These are phyloP conservation scores for Verruconis gallopava DNA, from an alignment of 2,329 filamentous ascomycete species.

Conservation along the genomic window DNA sequence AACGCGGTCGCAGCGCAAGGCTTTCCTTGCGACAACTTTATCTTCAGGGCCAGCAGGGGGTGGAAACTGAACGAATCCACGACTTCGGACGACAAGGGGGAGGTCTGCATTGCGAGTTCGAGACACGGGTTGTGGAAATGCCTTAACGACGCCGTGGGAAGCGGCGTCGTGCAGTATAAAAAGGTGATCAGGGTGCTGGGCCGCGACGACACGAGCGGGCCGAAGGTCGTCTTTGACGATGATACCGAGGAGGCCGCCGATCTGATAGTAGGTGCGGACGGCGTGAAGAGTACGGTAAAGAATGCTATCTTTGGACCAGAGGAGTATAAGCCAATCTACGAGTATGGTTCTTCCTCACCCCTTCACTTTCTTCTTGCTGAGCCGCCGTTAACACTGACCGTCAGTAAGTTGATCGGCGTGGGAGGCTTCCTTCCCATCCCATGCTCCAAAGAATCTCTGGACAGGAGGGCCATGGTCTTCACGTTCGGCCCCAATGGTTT, in stretches of 20 bases:
- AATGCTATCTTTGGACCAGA: conserved; percentile 15
- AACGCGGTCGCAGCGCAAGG: conserved; percentile 15
- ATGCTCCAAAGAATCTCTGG: conserved; percentile 19
- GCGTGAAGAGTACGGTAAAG: conserved; percentile 17
- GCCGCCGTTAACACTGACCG: neutral
- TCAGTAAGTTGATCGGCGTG: conserved; percentile 24
- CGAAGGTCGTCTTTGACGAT: conserved; percentile 13
- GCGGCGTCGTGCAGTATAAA: conserved; percentile 2
- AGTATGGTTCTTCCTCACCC: conserved; percentile 12
- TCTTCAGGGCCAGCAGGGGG: conserved; percentile 11
- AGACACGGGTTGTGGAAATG: conserved; percentile 18
- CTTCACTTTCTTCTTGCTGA: neutral
- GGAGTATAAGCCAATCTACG: conserved; percentile 13
- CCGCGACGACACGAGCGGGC: conserved; percentile 3
- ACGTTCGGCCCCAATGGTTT: conserved; percentile 37
- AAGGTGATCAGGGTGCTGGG: conserved; percentile 10
- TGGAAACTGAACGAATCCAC: conserved; percentile 5
- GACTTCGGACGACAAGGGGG: conserved; percentile 13
- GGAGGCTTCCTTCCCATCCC: conserved; percentile 31
- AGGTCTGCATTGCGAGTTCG: conserved; percentile 12
- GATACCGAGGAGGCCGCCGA: conserved; percentile 16
- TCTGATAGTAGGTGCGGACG: conserved; percentile 21
- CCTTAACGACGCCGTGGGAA: conserved; percentile 7
- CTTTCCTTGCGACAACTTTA: conserved; percentile 14
- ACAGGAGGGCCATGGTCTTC: conserved; percentile 27